phyloP scores from a whole-genome alignment of 1,139 yeast species.

The Yamadazyma triangularis region DNA sequence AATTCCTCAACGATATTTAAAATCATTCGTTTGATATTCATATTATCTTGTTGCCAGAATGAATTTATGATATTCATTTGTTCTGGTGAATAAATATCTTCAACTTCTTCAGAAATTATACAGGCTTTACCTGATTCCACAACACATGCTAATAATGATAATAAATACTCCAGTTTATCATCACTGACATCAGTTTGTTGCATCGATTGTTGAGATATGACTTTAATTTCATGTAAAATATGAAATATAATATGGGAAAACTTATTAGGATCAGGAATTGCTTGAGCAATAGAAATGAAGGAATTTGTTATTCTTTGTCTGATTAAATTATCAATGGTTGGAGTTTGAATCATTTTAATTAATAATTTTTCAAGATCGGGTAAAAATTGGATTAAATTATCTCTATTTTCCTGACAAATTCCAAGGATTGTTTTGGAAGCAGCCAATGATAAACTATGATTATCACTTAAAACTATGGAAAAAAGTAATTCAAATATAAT shows the following conservation, averaged over 20 bases:
- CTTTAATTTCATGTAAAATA: conserved; percentile 18
- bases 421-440: conserved; percentile 58
- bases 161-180: conserved; percentile 36
- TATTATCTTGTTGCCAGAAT: conserved; percentile 42
- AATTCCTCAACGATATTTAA: conserved; percentile 38
- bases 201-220: conserved; percentile 12
- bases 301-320: conserved; percentile 60
- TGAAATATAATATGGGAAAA: conserved; percentile 27
- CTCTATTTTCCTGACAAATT: conserved; percentile 59
- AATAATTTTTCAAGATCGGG: conserved; percentile 51
- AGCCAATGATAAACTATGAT: conserved; percentile 20
- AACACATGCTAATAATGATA: conserved; percentile 58
- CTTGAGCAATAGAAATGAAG: conserved; percentile 57
- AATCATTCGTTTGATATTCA: conserved; percentile 35
- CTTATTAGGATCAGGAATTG: conserved; percentile 11
- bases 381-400: conserved; percentile 40
- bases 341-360: conserved; percentile 47
- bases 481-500: conserved; percentile 47
- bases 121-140: conserved; percentile 68
- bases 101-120: conserved; percentile 53
- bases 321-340: conserved; percentile 44
- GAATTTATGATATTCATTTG: conserved; percentile 18
- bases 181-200: conserved; percentile 3
- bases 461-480: conserved; percentile 23
- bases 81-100: conserved; percentile 31